These are phyloP conservation scores for Dothiorella sarmentorum DNA, from an alignment of 2,329 filamentous ascomycete species.

Conservation along the genomic window DNA sequence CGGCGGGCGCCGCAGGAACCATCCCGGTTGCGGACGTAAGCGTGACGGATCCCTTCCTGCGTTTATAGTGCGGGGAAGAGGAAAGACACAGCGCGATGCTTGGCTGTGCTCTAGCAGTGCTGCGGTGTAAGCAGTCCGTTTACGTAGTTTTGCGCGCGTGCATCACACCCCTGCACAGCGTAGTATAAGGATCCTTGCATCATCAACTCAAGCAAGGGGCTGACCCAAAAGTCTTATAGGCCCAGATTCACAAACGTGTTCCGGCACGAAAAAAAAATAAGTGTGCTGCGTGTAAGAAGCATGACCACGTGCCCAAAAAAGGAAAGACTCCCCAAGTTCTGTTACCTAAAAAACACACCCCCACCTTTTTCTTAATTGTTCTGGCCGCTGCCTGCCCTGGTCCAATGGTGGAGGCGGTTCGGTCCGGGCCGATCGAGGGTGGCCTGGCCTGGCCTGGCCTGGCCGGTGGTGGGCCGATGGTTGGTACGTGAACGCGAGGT, in stretches of 20 bases:
- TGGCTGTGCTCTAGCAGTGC: background rate
- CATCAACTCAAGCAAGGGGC: too few relatives aligned
- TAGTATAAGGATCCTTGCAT: conserved; percentile 4
- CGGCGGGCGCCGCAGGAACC: too few relatives aligned
- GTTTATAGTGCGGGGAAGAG: too few relatives aligned
- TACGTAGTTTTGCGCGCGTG: background rate
- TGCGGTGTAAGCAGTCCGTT: background rate
- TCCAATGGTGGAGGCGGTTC: conserved; percentile 15
- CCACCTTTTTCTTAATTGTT: too few relatives aligned
- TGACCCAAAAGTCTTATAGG: background rate
- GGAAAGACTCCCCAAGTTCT: background rate
- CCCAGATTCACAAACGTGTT: too few relatives aligned
- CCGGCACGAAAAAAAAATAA: too few relatives aligned
- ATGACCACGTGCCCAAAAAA: background rate
- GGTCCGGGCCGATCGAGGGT: conserved; percentile 2
- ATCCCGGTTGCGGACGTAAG: too few relatives aligned
- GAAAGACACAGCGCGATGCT: too few relatives aligned
- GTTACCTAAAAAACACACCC: background rate
- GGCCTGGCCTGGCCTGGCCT: too few relatives aligned
- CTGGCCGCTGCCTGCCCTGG: background rate
- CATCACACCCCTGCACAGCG: conserved; percentile 1
- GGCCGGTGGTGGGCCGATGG: background rate
- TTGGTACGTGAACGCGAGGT: background rate
- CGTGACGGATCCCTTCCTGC: too few relatives aligned
- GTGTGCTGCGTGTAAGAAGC: too few relatives aligned